Conservation (phyloP, 2,329 filamentous ascomycete species). For the Pezicula radicicola region DNA sequence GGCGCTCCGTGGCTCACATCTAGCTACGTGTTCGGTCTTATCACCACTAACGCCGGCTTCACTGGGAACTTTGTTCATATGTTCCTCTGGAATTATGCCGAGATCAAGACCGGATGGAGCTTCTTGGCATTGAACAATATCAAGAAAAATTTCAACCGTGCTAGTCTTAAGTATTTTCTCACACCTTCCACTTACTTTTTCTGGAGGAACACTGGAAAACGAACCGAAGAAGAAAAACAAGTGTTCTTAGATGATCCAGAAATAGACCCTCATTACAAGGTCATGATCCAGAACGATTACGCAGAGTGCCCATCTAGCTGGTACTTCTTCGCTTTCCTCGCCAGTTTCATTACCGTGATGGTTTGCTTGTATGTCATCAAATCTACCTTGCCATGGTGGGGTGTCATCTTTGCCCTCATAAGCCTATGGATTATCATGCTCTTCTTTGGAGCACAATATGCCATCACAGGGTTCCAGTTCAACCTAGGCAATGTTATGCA, state of each 20-base stretch:
- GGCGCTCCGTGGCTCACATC: conserved; percentile 38
- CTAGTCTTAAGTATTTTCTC: conserved; percentile 3
- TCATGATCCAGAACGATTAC: conserved; percentile 41
- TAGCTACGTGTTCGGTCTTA: conserved; percentile 32
- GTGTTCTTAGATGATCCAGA: conserved; percentile 10
- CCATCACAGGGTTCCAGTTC: conserved; percentile 44
- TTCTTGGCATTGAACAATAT: conserved; percentile 1
- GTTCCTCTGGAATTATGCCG: conserved; percentile 31
- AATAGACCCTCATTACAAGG: conserved; percentile 39
- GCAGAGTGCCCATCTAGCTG: conserved; percentile 54
- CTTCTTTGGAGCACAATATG: conserved; percentile 34
- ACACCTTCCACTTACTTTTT: conserved; percentile 8
- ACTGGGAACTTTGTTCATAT: conserved; percentile 42
- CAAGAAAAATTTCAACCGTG: not conserved
- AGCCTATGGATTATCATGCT: conserved; percentile 19
- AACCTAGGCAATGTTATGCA: conserved; percentile 44
- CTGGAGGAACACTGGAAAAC: conserved; percentile 9
- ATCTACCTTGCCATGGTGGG: conserved; percentile 49
- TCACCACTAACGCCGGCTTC: conserved; percentile 40
- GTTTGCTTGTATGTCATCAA: conserved; percentile 54
- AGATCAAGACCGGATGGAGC: conserved; percentile 32
- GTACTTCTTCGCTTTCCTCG: conserved; percentile 44
- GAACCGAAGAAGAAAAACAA: conserved; percentile 12
- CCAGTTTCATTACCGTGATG: conserved; percentile 42
- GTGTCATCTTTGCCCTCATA: conserved; percentile 22